Evolutionary conservation across 768 basidiomycete species (phyloP).

Genomic region (Lanmaoa rubissima): DNA sequence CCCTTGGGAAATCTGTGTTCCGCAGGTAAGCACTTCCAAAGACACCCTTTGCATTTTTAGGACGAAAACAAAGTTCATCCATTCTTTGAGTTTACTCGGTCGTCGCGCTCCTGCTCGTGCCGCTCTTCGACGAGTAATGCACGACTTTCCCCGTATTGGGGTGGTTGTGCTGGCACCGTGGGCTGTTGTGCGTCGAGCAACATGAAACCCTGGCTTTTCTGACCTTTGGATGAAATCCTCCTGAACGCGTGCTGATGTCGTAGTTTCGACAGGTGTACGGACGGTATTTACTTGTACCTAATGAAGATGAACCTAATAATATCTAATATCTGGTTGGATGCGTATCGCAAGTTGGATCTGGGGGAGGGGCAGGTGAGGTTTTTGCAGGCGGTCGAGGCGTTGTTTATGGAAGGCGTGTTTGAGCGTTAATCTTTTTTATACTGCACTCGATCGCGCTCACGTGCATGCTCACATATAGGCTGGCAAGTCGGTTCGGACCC

Average conservation of each 20-base stretch:
- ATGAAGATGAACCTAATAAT: neutral
- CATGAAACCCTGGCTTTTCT: slow-evolving; percentile 69
- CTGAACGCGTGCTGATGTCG: slow-evolving; percentile 6
- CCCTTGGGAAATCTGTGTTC: neutral
- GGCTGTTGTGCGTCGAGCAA: slow-evolving; percentile 35
- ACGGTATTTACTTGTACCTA: neutral
- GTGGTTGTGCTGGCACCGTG: slow-evolving; percentile 36
- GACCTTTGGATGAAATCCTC: slow-evolving; percentile 28
- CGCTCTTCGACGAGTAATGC: slow-evolving; percentile 40
- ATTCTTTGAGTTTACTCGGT: slow-evolving; percentile 66
- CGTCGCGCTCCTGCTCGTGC: slow-evolving; percentile 32
- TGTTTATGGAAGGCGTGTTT: no score
- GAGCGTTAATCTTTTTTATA: no score
- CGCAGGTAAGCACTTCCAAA: neutral
- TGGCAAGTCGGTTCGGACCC: no score
- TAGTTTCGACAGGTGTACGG: slow-evolving; percentile 3
- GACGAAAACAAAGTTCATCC: slow-evolving; percentile 83
- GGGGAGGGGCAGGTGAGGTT: no score
- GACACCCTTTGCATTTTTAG: slow-evolving; percentile 10
- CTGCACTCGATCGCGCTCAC: no score
- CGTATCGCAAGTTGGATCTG: no score
- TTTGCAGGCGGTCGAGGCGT: no score
- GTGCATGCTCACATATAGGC: no score
- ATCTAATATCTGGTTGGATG: no score
- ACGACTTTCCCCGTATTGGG: slow-evolving; percentile 48